phyloP scores from a whole-genome alignment of 257 asterid species.

The Coffea eugenioides region DNA sequence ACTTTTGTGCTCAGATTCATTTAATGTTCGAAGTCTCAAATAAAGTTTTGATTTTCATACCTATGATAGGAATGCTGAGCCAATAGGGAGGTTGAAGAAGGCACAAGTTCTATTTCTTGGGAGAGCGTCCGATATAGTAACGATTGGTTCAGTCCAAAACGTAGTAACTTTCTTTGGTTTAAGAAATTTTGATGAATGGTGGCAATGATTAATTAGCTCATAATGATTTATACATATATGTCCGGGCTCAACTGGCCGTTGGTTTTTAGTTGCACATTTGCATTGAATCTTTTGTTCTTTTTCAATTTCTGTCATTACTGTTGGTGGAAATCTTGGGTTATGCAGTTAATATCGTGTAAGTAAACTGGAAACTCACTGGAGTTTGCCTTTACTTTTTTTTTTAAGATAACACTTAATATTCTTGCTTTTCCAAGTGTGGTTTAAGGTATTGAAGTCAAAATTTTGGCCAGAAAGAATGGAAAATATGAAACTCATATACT shows the following conservation, averaged over 20 bases:
- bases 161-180: conserved; percentile 24
- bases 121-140: conserved; percentile 75
- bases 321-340: too few species aligned
- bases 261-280: too few species aligned
- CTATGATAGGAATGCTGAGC: conserved; percentile 38
- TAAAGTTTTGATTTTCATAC: background rate
- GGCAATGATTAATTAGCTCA: background rate
- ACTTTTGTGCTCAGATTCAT: background rate
- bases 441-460: too few species aligned
- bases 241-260: too few species aligned
- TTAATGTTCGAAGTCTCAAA: background rate
- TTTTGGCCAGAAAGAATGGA: too few species aligned
- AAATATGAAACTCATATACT: too few species aligned
- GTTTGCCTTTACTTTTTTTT: too few species aligned
- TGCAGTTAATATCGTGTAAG: too few species aligned
- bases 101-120: conserved; percentile 92
- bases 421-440: too few species aligned
- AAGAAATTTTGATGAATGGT: background rate
- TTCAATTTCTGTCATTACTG: too few species aligned
- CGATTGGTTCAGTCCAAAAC: conserved; percentile 53
- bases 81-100: conserved; percentile 82
- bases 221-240: background rate
- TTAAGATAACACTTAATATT: too few species aligned
- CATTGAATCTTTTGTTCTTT: too few species aligned
- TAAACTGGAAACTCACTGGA: background rate